Conservation (phyloP, 2,329 filamentous ascomycete species). For the Fusarium brevicatenulatum region DNA sequence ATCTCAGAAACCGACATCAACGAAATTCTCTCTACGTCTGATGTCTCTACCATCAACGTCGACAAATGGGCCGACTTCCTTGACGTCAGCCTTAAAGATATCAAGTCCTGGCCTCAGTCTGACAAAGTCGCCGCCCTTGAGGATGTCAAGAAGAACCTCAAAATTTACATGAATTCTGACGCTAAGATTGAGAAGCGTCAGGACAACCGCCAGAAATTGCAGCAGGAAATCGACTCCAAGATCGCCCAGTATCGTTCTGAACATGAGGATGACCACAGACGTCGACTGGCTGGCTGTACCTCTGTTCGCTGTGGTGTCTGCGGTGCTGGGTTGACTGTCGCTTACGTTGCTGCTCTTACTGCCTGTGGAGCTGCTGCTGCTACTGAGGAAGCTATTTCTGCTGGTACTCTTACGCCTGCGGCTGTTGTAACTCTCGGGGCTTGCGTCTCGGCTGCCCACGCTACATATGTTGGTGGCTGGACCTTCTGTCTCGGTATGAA, state of each 20-base stretch:
- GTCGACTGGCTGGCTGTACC: neutral
- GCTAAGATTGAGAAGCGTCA: neutral
- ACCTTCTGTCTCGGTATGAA: neutral
- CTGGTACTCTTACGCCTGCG: neutral
- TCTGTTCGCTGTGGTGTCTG: neutral
- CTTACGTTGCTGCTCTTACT: conserved; percentile 1
- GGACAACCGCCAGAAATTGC: neutral
- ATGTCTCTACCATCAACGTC: conserved; percentile 1
- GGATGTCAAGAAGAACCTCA: neutral
- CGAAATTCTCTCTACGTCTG: neutral
- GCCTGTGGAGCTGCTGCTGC: neutral
- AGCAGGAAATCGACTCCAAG: neutral
- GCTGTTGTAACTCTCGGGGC: neutral
- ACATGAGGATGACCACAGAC: neutral
- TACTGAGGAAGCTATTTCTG: neutral
- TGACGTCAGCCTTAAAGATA: neutral
- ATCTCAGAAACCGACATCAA: neutral
- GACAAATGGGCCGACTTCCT: conserved; percentile 3
- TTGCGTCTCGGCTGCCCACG: neutral
- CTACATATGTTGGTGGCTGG: neutral
- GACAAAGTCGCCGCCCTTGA: neutral
- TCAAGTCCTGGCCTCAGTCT: neutral
- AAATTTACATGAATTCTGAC: neutral
- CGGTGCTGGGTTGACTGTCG: neutral
- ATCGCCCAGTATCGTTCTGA: neutral